Percentiles rank a stretch among this genome's conserved stretches.
Conservation (phyloP, 306 rosid species). For the Quercus agrifolia region DNA sequence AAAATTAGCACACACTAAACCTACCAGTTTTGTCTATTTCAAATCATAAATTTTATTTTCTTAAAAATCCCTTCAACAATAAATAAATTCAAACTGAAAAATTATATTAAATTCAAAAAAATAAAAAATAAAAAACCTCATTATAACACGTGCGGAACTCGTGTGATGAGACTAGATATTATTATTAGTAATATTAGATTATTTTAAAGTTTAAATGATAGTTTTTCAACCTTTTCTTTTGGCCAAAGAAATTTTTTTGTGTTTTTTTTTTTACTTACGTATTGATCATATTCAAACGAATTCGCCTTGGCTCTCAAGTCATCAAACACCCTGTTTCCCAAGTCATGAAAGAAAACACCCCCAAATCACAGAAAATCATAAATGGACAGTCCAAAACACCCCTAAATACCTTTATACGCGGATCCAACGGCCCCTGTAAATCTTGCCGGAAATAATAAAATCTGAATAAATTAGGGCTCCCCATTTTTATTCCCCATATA, state of each 20-base stretch:
- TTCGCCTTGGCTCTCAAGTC: neutral
- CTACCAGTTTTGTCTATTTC: too few relatives aligned
- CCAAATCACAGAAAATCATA: neutral
- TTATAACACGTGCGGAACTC: fast-evolving
- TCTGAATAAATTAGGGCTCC: conserved; percentile 39
- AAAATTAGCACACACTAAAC: too few relatives aligned
- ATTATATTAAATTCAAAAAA: too few relatives aligned
- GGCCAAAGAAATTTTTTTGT: too few relatives aligned
- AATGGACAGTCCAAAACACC: conserved; percentile 19
- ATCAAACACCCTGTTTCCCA: neutral
- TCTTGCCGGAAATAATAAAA: neutral
- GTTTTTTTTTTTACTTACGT: neutral
- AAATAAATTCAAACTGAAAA: too few relatives aligned
- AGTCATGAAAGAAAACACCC: neutral
- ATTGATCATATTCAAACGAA: neutral
- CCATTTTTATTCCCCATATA: neutral
- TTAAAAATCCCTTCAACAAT: too few relatives aligned
- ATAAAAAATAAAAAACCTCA: too few relatives aligned
- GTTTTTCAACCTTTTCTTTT: too few relatives aligned
- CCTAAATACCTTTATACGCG: neutral
- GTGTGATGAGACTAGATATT: too few relatives aligned
- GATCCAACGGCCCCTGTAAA: conserved; percentile 36
- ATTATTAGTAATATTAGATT: too few relatives aligned
- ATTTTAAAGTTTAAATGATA: too few relatives aligned
- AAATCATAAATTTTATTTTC: too few relatives aligned